A percentile compares a stretch with the other conserved stretches of the same genome.
These are phyloP conservation scores for Nicotiana tomentosiformis DNA, from an alignment of 257 asterid species.

Conservation along the genomic window DNA sequence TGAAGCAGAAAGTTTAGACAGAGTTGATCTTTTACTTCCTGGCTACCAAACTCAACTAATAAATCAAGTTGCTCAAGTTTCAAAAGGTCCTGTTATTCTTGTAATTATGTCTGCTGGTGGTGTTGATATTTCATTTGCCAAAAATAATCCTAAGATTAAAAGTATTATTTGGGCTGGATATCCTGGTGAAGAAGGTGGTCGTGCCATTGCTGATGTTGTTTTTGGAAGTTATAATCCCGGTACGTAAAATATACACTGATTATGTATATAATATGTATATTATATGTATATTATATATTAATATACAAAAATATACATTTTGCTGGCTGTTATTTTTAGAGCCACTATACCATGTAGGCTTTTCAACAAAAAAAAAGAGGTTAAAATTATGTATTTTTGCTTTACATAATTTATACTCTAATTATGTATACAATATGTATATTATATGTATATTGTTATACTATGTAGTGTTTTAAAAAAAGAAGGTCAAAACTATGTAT, in stretches of 20 bases:
- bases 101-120: constrained; percentile 45
- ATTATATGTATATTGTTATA: no score
- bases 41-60: constrained; percentile 33
- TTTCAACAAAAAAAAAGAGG: no score
- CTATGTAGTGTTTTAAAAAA: no score
- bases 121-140: constrained; percentile 36
- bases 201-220: constrained; percentile 37
- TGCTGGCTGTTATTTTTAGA: no score
- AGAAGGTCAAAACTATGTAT: background rate
- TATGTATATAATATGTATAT: no score
- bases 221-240: constrained; percentile 46
- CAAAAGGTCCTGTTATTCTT: constrained; percentile 38
- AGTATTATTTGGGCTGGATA: constrained; percentile 50
- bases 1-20: constrained; percentile 38
- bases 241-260: background rate
- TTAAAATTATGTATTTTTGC: background rate
- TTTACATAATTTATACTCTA: no score
- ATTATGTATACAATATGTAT: no score
- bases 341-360: no score
- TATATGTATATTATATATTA: no score
- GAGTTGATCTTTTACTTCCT: constrained; percentile 29
- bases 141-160: constrained; percentile 7
- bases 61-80: constrained; percentile 18
- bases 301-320: no score
- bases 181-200: constrained; percentile 48